Evolutionary conservation across 352 stramenopile genomes (phyloP), one percentile per base, ranked within the genome.

Genomic region (Phytophthora melonis): DNA sequence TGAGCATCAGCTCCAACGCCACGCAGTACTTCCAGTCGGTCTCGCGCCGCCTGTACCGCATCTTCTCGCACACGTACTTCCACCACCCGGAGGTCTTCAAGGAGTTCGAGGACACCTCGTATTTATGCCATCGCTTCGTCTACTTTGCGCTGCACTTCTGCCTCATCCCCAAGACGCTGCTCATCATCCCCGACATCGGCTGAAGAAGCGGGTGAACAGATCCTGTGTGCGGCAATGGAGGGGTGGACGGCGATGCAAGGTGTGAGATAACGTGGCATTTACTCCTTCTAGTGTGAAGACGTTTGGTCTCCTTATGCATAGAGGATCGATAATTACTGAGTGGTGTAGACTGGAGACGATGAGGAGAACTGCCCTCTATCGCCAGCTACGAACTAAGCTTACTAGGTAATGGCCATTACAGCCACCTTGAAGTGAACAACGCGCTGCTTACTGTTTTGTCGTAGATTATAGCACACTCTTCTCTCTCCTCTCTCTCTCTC

Each of bases 11-110:
- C 49, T 89, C 83, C 30, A 93, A 93, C 65, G 88, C 86, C 34
- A 92, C 86, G 70, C 88, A 95, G 78, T 95, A 95, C 77, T 95
- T 95, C 68, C 88, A 95, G 78, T 93, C 84, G n/a, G 88, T 93
- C 49, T 88, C 88, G 32, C 75, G 88, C 5, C 82, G 88, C 13
- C 78, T 95, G 25, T 95, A 95, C 74, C 88, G 88, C 58, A 93
- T 95, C 73, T 95, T 95, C 77, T 93, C 86, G 50, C 88, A 95
- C 84, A 92, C 88, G 63, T 93, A 81, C 71, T 95, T 95, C 70
- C 88, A 95, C 64, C 88, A 95, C 71, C 78, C 82, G 0, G 86
- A 93, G 61, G 77, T 90, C 32, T 95, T 93, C 64, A 78, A 82
- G 43, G 81, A 90, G 68, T 91, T 92, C 58, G 88, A 95, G 61